Percentiles rank a stretch among this genome's conserved stretches.
Conservation (phyloP, 1,284 basidiomycete species). For the Cryptococcus sp. region DNA sequence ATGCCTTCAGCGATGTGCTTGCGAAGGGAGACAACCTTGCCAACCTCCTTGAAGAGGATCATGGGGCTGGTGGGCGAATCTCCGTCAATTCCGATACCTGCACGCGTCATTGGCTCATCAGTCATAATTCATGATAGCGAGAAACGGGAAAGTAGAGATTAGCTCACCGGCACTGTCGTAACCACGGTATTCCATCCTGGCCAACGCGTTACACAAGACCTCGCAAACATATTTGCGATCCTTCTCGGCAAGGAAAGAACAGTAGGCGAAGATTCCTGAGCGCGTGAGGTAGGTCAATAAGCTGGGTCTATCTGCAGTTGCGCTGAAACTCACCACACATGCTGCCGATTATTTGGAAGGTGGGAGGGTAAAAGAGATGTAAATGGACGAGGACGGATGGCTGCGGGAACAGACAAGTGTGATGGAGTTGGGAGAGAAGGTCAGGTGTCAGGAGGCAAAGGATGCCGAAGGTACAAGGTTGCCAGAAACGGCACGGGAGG, state of each 20-base stretch:
- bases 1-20: slow-evolving; percentile 80
- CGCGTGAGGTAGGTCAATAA: not conserved
- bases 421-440: not conserved
- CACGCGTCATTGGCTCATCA: not conserved
- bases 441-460: not conserved
- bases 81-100: slow-evolving; percentile 90
- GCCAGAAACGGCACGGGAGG: not conserved
- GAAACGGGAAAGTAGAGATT: not conserved
- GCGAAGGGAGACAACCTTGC: slow-evolving; percentile 93
- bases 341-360: not conserved
- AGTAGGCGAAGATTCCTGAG: slow-evolving; percentile 88
- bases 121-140: not conserved
- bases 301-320: not conserved
- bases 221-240: slow-evolving; percentile 91
- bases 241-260: slow-evolving; percentile 91
- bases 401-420: too few species aligned
- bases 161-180: slow-evolving; percentile 84
- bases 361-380: too few species aligned
- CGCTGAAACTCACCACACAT: slow-evolving; percentile 5
- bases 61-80: slow-evolving; percentile 69
- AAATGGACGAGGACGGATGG: too few species aligned
- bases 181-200: slow-evolving; percentile 95
- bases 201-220: slow-evolving; percentile 86
- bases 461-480: not conserved
- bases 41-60: slow-evolving; percentile 96